Evolutionary conservation across 1,284 basidiomycete genomes (phyloP), one percentile per base, ranked within the genome.

Genomic region (Porodaedalea pini): DNA sequence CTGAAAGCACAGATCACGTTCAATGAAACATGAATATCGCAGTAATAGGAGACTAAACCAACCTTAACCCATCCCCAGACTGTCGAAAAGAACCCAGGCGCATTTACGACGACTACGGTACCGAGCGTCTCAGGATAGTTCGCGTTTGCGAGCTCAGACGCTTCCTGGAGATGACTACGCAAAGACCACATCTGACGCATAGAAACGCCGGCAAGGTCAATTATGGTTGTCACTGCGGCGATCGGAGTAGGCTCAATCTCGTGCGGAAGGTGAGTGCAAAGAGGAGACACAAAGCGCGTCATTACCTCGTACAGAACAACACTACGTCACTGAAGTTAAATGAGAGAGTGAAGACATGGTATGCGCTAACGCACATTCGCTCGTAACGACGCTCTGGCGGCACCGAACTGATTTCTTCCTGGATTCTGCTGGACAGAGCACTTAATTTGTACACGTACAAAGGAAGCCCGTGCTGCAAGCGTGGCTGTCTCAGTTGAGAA

Each of bases 21-120:
- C n/a, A n/a, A 37, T n/a, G 48, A 40, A 8, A 23, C 21, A 25
- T 10, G 6, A n/a, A 21, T 37, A 21, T 51, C 49, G n/a, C n/a
- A n/a, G n/a, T n/a, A n/a, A n/a, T n/a, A 44, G 17, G 39, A 32
- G 39, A 47, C 50, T 25, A 36, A 44, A 63, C 71, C 50, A 53
- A 83, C 85, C 75, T 87, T 88, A 65, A 91, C 77, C 88, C 88
- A 91, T 17, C 77, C 78, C 89, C 88, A 91, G 19, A 89, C 75
- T 1, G 84, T 88, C 1, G 85, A 80, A 67, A 90, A 90, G 73
- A 88, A 92, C 0, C 80, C 73, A 0, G 90, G 90, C 0, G 86
- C 82, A 60, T 90, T 90, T 43, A 92, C 82, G 54, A 92, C 73
- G 21, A 77, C 83, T 61, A 85, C 81, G 17, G 76, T 77, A 64